Percentiles rank a stretch among this genome's conserved stretches.
These are phyloP conservation scores for Coemansia sp. DNA, from an alignment of 371 early-diverging fungal genomes.

Conservation along the genomic window DNA sequence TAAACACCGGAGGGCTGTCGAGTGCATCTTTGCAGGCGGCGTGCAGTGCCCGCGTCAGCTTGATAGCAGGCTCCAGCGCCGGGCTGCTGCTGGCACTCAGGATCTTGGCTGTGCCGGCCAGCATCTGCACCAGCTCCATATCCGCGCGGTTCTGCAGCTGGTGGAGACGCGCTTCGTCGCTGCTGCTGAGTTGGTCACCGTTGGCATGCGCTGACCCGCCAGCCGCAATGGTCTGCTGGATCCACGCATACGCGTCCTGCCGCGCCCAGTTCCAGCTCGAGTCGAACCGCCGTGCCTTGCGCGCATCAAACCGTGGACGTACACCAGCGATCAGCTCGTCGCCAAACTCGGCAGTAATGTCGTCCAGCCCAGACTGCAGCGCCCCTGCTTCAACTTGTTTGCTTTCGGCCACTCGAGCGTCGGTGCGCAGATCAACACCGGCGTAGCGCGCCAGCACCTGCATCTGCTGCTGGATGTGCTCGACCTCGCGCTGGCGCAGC, in stretches of 20 bases:
- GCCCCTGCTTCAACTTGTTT: constrained; percentile 61
- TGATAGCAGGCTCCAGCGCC: constrained; percentile 1
- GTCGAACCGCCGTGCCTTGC: too few species aligned
- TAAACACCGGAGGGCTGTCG: not conserved
- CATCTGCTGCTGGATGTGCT: constrained; percentile 78
- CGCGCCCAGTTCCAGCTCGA: too few species aligned
- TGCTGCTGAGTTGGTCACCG: too few species aligned
- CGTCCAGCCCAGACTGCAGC: constrained; percentile 79
- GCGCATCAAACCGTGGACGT: too few species aligned
- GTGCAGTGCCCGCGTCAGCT: constrained; percentile 5
- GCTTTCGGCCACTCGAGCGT: constrained; percentile 61
- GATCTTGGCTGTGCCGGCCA: constrained; percentile 49
- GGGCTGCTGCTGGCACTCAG: not conserved
- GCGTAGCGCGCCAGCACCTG: constrained; percentile 82
- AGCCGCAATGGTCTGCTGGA: too few species aligned
- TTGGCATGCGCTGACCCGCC: too few species aligned
- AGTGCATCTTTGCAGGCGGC: constrained; percentile 8
- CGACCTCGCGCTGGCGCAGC: constrained; percentile 73
- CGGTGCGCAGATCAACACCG: constrained; percentile 79
- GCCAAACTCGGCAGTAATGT: constrained; percentile 3
- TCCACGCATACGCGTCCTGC: too few species aligned
- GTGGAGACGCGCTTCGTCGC: too few species aligned
- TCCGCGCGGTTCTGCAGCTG: too few species aligned
- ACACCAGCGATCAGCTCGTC: too few species aligned
- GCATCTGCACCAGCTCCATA: constrained; percentile 50